Evolutionary conservation across 2,329 filamentous ascomycete species (phyloP), one percentile per base, ranked within the genome.

Genomic region (Ceratocystis huliohia): DNA sequence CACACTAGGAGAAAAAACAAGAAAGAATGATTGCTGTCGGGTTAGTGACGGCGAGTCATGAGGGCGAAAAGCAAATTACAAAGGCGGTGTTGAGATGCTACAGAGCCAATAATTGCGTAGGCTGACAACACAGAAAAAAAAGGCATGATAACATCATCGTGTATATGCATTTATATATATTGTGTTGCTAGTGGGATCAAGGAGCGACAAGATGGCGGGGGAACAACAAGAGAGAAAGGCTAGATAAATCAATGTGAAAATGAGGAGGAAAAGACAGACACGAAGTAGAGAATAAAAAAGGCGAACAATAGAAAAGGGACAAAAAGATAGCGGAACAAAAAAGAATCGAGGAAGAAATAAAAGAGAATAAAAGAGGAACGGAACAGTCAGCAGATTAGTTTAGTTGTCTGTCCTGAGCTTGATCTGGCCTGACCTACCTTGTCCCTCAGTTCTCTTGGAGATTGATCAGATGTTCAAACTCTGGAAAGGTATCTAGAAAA

Each of bases 401-500:
- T 22, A 4, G 10, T 15, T 41, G 37, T 41, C 37, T 41, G 37
- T 41, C 37, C 37, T 41, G 37, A 5, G 37, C 37, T 41, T 41
- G 37, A 41, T 13, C 10, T 41, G 37, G 37, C 37, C 37, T 41
- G 37, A 15, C 37, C 37, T 41, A 3, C 10, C 37, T 41, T 41
- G 37, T 41, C 37, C 37, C 59, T 68, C 48, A 67, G 15, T 50
- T n/a, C 20, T 61, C 46, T 46, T 57, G 57, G 46, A 68, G 57
- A 66, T 68, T 66, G 56, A 68, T 41, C 46, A 64, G 41, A 41
- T 61, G 64, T 15, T 45, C 61, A 65, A 67, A 69, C 46, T 69
- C 74, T 0, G 90, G 89, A 71, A 88, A 90, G 0, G 81, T 78
- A 68, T 81, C 79, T 25, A 81, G 80, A 74, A 94, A 94, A 1